phyloP scores from a whole-genome alignment of 148 eudicot species.

The Nepenthes mirabilis region DNA sequence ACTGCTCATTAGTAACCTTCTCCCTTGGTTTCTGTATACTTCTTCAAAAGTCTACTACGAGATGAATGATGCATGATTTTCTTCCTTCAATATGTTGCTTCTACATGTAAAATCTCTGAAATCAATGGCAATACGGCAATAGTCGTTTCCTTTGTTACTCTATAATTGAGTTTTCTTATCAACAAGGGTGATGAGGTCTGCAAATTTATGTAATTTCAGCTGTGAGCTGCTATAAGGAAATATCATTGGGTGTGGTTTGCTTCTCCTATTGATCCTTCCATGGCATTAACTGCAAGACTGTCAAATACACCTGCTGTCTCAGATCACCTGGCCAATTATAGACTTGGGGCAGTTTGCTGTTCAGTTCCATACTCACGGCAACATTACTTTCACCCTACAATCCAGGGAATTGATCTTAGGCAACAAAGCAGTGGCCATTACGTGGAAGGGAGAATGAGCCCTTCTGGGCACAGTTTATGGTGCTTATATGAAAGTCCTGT shows the following conservation, averaged over 20 bases:
- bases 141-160: no score
- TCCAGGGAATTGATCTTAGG: slow-evolving; percentile 24
- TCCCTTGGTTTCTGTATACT: no score
- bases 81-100: no score
- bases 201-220: not conserved
- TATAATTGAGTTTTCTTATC: no score
- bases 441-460: slow-evolving; percentile 22
- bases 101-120: no score
- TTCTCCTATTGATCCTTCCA: slow-evolving; percentile 12
- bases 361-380: slow-evolving; percentile 38
- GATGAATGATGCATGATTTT: no score
- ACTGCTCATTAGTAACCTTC: no score
- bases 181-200: not conserved
- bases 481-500: slow-evolving; percentile 20
- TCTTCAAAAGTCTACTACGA: no score
- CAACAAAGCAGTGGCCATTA: slow-evolving; percentile 25
- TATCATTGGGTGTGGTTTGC: slow-evolving; percentile 8
- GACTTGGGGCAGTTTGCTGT: slow-evolving; percentile 29
- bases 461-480: slow-evolving; percentile 24
- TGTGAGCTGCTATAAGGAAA: slow-evolving; percentile 5
- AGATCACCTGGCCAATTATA: slow-evolving; percentile 23
- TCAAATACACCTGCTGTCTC: slow-evolving; percentile 15
- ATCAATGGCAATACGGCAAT: no score
- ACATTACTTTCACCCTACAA: slow-evolving; percentile 18
- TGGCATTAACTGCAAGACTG: slow-evolving; percentile 19